Conservation (phyloP, 768 basidiomycete genomes). For the Daedaleopsis sinensis region DNA sequence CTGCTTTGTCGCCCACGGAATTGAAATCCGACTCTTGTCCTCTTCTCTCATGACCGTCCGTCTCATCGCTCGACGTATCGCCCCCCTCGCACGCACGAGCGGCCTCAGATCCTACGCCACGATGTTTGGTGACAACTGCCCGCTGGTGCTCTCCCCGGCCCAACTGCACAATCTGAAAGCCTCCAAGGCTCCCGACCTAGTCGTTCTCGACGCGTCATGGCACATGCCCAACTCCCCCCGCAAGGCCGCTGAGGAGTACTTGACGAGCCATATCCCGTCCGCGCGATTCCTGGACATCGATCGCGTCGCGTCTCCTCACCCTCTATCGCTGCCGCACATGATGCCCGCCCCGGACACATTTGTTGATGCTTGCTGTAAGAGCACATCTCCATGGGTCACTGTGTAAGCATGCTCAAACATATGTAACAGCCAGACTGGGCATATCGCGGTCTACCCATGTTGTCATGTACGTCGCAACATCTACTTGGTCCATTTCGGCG, state of each 20-base stretch:
- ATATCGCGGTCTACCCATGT: constrained; percentile 78
- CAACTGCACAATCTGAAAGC: constrained; percentile 38
- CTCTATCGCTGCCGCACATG: constrained; percentile 91
- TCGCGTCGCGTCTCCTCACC: constrained; percentile 55
- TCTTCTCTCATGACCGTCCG: constrained; percentile 5
- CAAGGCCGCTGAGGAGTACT: constrained; percentile 50
- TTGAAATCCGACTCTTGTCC: background rate
- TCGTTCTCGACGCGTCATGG: constrained; percentile 82
- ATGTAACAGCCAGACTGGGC: constrained; percentile 62
- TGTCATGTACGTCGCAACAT: constrained; percentile 58
- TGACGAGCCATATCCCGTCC: constrained; percentile 16
- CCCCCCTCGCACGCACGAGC: background rate
- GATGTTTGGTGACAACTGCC: constrained; percentile 38
- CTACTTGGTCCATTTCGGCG: constrained; percentile 2
- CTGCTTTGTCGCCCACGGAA: background rate
- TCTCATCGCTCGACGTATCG: background rate
- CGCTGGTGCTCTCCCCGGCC: constrained; percentile 56
- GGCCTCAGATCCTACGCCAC: constrained; percentile 23
- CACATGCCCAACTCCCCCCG: constrained; percentile 90
- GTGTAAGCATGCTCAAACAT: background rate
- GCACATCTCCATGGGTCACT: background rate
- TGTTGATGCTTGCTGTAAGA: constrained; percentile 77
- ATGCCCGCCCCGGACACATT: constrained; percentile 77
- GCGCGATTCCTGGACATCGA: constrained; percentile 24
- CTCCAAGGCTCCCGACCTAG: constrained; percentile 29